Evolutionary conservation across 129 eudicot genomes (phyloP).

Genomic region (Ambrosia trifida): DNA sequence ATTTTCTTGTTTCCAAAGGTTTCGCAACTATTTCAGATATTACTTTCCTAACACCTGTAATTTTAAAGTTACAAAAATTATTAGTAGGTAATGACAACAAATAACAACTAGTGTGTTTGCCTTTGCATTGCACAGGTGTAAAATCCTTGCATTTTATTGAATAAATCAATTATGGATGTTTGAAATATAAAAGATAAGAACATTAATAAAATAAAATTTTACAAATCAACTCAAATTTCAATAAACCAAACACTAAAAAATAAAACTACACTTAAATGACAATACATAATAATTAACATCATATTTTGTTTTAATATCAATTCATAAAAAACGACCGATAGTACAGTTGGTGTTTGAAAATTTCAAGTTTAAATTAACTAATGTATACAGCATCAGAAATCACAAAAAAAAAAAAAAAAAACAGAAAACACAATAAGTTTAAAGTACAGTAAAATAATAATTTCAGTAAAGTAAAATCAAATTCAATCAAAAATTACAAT

Average conservation of each 20-base stretch:
- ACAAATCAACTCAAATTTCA: background rate
- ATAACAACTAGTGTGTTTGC: background rate
- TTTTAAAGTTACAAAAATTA: conserved; percentile 6
- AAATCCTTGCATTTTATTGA: background rate
- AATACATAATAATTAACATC: no score
- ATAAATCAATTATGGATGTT: background rate
- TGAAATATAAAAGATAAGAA: background rate
- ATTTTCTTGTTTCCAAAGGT: conserved; percentile 58
- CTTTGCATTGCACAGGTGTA: background rate
- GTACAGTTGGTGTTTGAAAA: background rate
- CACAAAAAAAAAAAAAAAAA: background rate
- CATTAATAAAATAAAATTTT: background rate
- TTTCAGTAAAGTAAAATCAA: background rate
- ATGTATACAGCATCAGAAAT: background rate
- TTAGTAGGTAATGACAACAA: conserved; percentile 17
- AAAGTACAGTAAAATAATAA: background rate
- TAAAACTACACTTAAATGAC: background rate
- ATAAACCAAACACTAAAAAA: background rate
- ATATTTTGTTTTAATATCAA: no score
- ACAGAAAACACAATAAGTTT: background rate
- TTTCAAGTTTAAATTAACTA: background rate
- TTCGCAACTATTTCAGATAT: conserved; percentile 61
- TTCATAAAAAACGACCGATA: background rate
- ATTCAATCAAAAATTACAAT: background rate
- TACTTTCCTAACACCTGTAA: conserved; percentile 59